A percentile compares a stretch with the other conserved stretches of the same genome.
Evolutionary conservation across 73 alveolate genomes (phyloP).

Genomic region (Stentor coeruleus): DNA sequence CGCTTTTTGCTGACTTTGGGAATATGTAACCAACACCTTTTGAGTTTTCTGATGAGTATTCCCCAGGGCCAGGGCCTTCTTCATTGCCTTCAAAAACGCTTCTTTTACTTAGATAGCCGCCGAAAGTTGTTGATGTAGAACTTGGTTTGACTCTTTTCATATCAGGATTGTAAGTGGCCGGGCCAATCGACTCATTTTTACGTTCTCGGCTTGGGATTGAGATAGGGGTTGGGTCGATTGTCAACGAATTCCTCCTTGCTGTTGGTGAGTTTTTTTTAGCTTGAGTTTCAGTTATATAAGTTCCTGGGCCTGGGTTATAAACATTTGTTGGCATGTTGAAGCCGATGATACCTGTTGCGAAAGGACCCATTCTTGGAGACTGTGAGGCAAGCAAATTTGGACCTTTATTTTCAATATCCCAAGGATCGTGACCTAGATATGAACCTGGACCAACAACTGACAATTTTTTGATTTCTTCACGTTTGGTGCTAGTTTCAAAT

Average conservation of each 20-base stretch:
- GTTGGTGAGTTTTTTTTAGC: not conserved
- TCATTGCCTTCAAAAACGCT: constrained; percentile 5
- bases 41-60: not conserved
- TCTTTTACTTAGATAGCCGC: not conserved
- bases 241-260: not conserved
- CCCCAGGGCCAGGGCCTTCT: constrained; percentile 23
- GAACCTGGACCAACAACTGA: constrained; percentile 15
- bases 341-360: constrained; percentile 19
- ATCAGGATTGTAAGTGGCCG: constrained; percentile 13
- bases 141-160: not conserved
- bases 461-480: not conserved
- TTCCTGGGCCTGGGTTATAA: constrained; percentile 20
- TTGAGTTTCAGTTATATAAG: not conserved
- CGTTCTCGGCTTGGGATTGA: not conserved
- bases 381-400: not conserved
- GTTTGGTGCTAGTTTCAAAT: not conserved
- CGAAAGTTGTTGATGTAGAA: not conserved
- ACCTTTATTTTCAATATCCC: not conserved
- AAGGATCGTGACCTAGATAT: not conserved
- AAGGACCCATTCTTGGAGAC: constrained; percentile 26
- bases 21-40: not conserved
- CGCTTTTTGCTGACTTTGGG: constrained; percentile 9
- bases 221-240: not conserved
- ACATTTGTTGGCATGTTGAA: constrained; percentile 8
- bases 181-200: not conserved